phyloP scores from a whole-genome alignment of 192 early-diverging fungal species.

The Lobulomyces angularis region DNA sequence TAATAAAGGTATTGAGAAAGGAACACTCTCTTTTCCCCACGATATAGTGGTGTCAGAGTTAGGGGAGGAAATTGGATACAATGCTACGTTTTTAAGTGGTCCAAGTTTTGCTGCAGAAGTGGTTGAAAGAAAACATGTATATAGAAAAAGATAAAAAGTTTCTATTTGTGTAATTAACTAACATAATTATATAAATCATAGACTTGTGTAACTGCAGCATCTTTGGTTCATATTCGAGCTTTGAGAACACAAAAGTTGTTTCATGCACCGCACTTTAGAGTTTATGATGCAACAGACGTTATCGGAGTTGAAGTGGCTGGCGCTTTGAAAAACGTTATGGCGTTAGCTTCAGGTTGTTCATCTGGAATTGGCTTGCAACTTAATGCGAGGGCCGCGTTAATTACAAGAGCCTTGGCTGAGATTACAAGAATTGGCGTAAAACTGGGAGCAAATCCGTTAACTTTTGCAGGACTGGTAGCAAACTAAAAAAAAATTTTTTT shows the following conservation, averaged over 20 bases:
- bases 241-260: slow-evolving; percentile 26
- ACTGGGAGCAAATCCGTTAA: slow-evolving; percentile 35
- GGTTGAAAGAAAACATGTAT: slow-evolving; percentile 22
- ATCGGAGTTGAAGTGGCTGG: slow-evolving; percentile 36
- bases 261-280: slow-evolving; percentile 37
- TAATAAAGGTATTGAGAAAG: slow-evolving; percentile 43
- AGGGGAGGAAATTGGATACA: slow-evolving; percentile 16
- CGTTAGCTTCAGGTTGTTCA: slow-evolving; percentile 31
- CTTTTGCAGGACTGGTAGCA: slow-evolving; percentile 25
- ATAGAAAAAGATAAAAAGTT: too few relatives aligned
- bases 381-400: slow-evolving; percentile 37
- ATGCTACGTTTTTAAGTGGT: slow-evolving; percentile 31
- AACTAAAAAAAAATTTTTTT: background rate
- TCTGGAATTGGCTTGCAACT: slow-evolving; percentile 32
- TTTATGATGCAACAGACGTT: slow-evolving; percentile 28
- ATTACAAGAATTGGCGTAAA: slow-evolving; percentile 30
- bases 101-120: slow-evolving; percentile 38
- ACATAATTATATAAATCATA: slow-evolving; percentile 3
- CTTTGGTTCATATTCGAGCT: slow-evolving; percentile 10
- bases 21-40: slow-evolving; percentile 19
- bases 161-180: slow-evolving; percentile 2
- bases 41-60: slow-evolving; percentile 28
- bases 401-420: slow-evolving; percentile 29
- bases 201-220: slow-evolving; percentile 33
- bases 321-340: slow-evolving; percentile 41